Conservation (phyloP, 2,329 filamentous ascomycete species). For the Ophiostoma australiae region DNA sequence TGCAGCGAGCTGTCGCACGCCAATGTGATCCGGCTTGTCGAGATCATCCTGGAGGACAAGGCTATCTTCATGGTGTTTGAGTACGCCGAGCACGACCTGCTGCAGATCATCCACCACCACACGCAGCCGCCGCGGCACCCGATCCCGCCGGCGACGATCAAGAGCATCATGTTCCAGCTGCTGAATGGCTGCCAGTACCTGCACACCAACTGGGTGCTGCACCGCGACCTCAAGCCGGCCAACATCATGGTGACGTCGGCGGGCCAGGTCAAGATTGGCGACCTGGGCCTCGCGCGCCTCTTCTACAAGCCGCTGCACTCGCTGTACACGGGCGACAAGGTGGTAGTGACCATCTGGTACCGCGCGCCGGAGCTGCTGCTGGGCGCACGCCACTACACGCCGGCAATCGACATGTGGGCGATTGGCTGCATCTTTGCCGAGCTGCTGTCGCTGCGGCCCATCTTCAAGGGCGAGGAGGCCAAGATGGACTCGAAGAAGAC, state of each 20-base stretch:
- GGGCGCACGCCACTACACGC: constrained; percentile 92
- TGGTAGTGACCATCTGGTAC: constrained; percentile 99
- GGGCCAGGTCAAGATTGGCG: constrained; percentile 90
- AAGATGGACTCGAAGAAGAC: constrained; percentile 99
- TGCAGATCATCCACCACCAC: constrained; percentile 98
- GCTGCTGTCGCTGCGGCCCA: constrained; percentile 79
- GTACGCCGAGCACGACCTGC: constrained; percentile 92
- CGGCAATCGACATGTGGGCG: constrained; percentile 95
- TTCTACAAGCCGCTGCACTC: constrained; percentile 93
- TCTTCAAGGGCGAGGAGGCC: constrained; percentile 97
- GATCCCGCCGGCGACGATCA: constrained; percentile 82
- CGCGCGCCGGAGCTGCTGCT: constrained; percentile 89
- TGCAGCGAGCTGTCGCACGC: constrained; percentile 85
- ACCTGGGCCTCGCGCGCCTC: constrained; percentile 82
- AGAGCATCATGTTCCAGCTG: constrained; percentile 92
- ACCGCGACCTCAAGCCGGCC: constrained; percentile 93
- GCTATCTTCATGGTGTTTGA: constrained; percentile 99
- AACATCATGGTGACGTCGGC: constrained; percentile 96
- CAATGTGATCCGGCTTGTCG: constrained; percentile 85
- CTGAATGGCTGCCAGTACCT: constrained; percentile 92
- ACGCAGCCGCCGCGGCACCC: constrained; percentile 81
- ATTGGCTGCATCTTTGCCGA: constrained; percentile 98
- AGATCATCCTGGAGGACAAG: constrained; percentile 97
- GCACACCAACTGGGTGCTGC: constrained; percentile 93
- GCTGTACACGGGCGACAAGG: constrained; percentile 90